Base-by-base conservation (phyloP, 768 basidiomycete genomes). In the Tylopilus plumbeoviolaceoides region DNA sequence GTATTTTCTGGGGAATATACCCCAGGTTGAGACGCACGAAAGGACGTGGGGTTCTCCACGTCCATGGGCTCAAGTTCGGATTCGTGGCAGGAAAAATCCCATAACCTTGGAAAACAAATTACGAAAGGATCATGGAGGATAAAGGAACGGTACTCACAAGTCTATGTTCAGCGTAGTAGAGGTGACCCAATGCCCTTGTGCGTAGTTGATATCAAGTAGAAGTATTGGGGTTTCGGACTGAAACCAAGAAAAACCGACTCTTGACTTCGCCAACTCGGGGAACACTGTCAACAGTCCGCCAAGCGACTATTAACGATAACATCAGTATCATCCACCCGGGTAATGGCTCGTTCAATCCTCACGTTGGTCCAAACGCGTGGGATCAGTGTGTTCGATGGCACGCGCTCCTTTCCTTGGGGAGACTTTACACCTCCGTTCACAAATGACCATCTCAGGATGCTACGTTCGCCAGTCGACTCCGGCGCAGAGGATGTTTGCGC, bases 341-440 rank as follows among this genome's bases (percentile, higher is more conserved):
- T 28, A 27, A 47, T 4, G 18, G 18, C 21, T 51, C 25, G 7
- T n/a, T 18, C 31, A 17, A 21, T 40, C 38, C 65, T 69, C 45
- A 69, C 67, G 10, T 56, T 62, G 10, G 64, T 58, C 69, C 68
- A 69, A 18, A 63, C 59, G 35, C 69, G 56, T 17, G 67, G 67
- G 31, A 25, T 27, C 17, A 11, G 38, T 35, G 48, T 30, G 36
- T 49, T 44, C 0, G 59, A 38, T 36, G 41, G 42, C 4, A 6
- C 5, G 15, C 12, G 6, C 5, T 48, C 49, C 14, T 17, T 31
- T 18, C n/a, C 44, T 33, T 1, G 21, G 9, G 27, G 14, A 0
- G 25, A 23, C 4, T 20, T 25, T 39, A 36, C 40, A 25, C 25
- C 46, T 20, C 46, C 45, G 30, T 48, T 48, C 31, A 64, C 51